Percentiles rank a stretch among this genome's conserved stretches.
Conservation (phyloP, 441 rosid genomes). For the Capsella rubella region DNA sequence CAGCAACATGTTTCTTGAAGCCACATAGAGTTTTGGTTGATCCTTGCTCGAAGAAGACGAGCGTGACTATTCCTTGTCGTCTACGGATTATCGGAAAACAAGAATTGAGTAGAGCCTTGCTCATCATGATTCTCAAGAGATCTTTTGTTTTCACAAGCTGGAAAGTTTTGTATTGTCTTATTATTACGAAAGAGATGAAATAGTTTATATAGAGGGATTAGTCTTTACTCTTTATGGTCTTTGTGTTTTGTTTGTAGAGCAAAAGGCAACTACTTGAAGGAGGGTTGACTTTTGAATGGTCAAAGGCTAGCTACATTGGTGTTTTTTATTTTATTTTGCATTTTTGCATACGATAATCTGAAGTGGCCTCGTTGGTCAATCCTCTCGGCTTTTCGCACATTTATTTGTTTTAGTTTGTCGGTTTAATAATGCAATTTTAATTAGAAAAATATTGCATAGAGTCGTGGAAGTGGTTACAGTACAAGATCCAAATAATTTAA, state of each 20-base stretch:
- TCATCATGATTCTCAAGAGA: slow-evolving; percentile 58
- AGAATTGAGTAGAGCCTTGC: slow-evolving; percentile 42
- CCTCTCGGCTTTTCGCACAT: slow-evolving; percentile 51
- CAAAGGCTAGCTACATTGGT: slow-evolving; percentile 30
- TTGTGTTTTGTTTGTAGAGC: slow-evolving; percentile 35
- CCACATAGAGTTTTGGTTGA: slow-evolving; percentile 54
- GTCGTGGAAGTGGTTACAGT: slow-evolving; percentile 30
- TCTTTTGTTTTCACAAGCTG: background rate
- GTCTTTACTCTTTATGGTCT: slow-evolving; percentile 33
- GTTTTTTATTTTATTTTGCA: slow-evolving; percentile 15
- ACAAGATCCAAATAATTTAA: background rate
- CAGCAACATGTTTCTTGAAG: slow-evolving; percentile 64
- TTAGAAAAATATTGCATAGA: slow-evolving; percentile 4
- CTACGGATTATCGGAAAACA: slow-evolving; percentile 46
- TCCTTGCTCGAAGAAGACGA: slow-evolving; percentile 65
- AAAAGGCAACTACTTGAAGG: slow-evolving; percentile 43
- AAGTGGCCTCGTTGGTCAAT: slow-evolving; percentile 64
- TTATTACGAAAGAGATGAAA: background rate
- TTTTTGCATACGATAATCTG: slow-evolving; percentile 5
- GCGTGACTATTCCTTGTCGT: slow-evolving; percentile 47
- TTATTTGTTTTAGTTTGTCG: background rate
- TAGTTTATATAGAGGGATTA: slow-evolving; percentile 25
- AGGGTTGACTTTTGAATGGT: slow-evolving; percentile 49
- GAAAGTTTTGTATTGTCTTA: slow-evolving; percentile 38
- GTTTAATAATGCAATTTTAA: background rate